phyloP scores from a whole-genome alignment of 257 asterid species.

The Pogostemon cablin region DNA sequence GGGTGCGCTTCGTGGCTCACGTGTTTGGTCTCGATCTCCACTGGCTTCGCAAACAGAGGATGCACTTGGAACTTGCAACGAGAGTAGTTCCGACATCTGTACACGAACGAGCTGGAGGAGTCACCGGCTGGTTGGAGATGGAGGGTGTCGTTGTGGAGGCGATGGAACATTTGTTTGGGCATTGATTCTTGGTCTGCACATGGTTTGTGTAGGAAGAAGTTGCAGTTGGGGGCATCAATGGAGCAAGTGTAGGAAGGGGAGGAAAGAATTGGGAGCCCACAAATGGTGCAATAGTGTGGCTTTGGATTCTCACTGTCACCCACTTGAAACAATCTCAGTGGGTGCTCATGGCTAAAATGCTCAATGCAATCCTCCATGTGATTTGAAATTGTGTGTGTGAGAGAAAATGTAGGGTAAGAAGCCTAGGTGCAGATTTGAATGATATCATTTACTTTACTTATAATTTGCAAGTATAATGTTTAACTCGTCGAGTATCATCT shows the following conservation, averaged over 20 bases:
- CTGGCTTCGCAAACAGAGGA: constrained; percentile 2
- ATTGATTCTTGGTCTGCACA: not conserved
- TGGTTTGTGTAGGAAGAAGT: constrained; percentile 6
- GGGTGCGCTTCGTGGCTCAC: constrained; percentile 13
- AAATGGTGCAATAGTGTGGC: not conserved
- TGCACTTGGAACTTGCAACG: not conserved
- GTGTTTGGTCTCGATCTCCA: constrained; percentile 15
- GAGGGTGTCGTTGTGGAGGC: too few relatives aligned
- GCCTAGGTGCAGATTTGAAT: too few relatives aligned
- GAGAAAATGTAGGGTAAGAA: not conserved
- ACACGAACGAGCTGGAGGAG: not conserved
- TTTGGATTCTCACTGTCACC: not conserved
- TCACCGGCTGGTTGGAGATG: not conserved
- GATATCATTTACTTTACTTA: too few relatives aligned
- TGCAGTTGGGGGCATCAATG: not conserved
- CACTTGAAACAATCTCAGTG: not conserved
- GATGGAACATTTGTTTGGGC: not conserved
- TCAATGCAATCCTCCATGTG: not conserved
- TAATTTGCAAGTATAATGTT: too few relatives aligned
- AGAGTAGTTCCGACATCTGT: not conserved
- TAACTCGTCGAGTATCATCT: too few relatives aligned
- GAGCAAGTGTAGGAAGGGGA: not conserved
- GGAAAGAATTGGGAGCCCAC: constrained; percentile 16
- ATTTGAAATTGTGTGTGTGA: not conserved
- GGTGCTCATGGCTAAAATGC: constrained; percentile 25